Conservation (phyloP, 2,329 filamentous ascomycete species). For the Xylariaceae sp. region DNA sequence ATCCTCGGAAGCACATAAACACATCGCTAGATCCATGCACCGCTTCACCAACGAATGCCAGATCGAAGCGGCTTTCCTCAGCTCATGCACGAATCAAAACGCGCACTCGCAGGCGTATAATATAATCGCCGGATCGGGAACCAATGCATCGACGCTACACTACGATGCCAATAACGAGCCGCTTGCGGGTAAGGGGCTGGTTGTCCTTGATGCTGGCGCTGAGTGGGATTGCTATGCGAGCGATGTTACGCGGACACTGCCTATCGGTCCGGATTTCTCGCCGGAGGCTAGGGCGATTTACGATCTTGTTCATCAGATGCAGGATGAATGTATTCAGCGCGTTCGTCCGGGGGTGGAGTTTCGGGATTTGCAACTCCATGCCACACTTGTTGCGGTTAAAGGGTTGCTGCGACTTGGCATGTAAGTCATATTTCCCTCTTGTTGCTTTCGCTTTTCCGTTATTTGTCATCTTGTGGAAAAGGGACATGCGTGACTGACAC, state of each 20-base stretch:
- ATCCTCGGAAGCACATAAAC: slow-evolving; percentile 69
- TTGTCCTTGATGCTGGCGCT: slow-evolving; percentile 82
- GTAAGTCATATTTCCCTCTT: slow-evolving; percentile 6
- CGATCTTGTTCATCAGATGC: slow-evolving; percentile 73
- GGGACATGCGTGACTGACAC: not conserved
- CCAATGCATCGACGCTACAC: slow-evolving; percentile 80
- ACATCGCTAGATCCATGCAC: slow-evolving; percentile 60
- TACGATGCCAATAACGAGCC: slow-evolving; percentile 75
- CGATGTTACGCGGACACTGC: slow-evolving; percentile 85
- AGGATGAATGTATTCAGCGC: slow-evolving; percentile 63
- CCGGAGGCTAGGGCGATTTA: slow-evolving; percentile 68
- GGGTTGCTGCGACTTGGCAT: slow-evolving; percentile 69
- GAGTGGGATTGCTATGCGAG: slow-evolving; percentile 83
- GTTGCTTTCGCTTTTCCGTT: not conserved
- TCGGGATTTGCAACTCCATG: slow-evolving; percentile 65
- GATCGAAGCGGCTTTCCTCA: slow-evolving; percentile 71
- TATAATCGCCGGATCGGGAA: slow-evolving; percentile 78
- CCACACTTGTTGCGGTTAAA: slow-evolving; percentile 64
- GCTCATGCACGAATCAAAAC: slow-evolving; percentile 64
- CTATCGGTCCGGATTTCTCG: slow-evolving; percentile 55
- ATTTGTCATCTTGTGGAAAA: not conserved
- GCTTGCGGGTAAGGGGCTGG: slow-evolving; percentile 62
- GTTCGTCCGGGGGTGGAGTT: slow-evolving; percentile 65
- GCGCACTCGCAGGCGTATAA: slow-evolving; percentile 78
- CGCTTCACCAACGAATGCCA: slow-evolving; percentile 71